Evolutionary conservation across 257 asterid genomes (phyloP).

Genomic region (Lavandula angustifolia): DNA sequence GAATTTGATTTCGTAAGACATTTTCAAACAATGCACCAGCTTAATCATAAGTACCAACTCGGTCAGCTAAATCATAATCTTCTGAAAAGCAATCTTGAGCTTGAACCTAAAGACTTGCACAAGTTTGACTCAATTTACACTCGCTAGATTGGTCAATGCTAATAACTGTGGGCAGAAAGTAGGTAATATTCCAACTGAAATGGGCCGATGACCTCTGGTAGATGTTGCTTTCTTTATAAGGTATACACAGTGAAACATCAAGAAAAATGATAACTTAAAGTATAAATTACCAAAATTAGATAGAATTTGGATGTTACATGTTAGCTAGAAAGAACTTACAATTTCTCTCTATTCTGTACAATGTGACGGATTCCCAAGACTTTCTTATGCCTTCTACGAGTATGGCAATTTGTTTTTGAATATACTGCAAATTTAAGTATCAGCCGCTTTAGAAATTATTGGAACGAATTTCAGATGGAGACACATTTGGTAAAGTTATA

Average conservation of each 20-base stretch:
- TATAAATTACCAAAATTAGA: slow-evolving; percentile 12
- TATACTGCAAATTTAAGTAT: slow-evolving; percentile 60
- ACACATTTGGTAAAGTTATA: not conserved
- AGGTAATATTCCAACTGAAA: slow-evolving; percentile 6
- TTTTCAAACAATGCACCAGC: not conserved
- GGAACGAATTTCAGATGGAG: slow-evolving; percentile 7
- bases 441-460: slow-evolving; percentile 26
- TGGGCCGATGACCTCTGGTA: slow-evolving; percentile 1
- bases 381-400: slow-evolving; percentile 87
- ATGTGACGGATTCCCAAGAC: slow-evolving; percentile 68
- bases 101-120: not conserved
- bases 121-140: not conserved
- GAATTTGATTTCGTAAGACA: not conserved
- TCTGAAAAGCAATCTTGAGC: slow-evolving; percentile 11
- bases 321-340: slow-evolving; percentile 55
- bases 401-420: slow-evolving; percentile 66
- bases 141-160: not conserved
- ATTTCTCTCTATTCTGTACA: slow-evolving; percentile 37
- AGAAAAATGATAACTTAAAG: not conserved
- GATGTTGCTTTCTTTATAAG: not conserved
- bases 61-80: not conserved
- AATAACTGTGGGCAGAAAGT: slow-evolving; percentile 1
- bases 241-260: slow-evolving; percentile 8
- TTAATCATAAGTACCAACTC: slow-evolving; percentile 1
- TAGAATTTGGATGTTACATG: slow-evolving; percentile 19